Conservation (phyloP, 495 filamentous ascomycete genomes). For the Penicillium pulvis region DNA sequence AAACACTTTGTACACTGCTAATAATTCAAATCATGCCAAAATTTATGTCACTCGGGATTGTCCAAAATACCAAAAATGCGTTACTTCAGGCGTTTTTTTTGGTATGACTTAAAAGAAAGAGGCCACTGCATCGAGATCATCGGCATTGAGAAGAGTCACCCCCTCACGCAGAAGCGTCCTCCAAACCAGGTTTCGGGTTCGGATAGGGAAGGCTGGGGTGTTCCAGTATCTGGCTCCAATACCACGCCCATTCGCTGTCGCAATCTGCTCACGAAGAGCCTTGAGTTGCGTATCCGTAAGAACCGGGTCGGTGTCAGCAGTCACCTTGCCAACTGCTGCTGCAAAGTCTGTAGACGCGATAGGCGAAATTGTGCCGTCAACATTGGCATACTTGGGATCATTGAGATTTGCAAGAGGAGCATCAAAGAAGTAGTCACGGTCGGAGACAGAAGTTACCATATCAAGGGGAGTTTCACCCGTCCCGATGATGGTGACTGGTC, state of each 20-base stretch:
- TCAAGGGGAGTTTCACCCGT: conserved; percentile 79
- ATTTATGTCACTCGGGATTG: too few relatives aligned
- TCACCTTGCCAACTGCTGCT: conserved; percentile 43
- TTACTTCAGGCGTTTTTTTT: not conserved
- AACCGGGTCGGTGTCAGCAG: conserved; percentile 28
- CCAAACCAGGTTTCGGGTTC: conserved; percentile 71
- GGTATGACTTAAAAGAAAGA: conserved; percentile 32
- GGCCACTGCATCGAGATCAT: conserved; percentile 66
- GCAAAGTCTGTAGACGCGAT: conserved; percentile 53
- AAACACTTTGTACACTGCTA: not conserved
- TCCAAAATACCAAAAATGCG: not conserved
- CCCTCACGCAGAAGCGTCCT: conserved; percentile 65
- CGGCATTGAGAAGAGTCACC: conserved; percentile 73
- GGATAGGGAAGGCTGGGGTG: conserved; percentile 65
- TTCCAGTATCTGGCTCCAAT: conserved; percentile 76
- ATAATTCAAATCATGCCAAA: not conserved
- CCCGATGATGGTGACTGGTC: conserved; percentile 75
- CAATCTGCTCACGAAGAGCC: conserved; percentile 60
- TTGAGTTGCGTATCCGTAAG: conserved; percentile 54
- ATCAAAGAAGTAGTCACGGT: conserved; percentile 66
- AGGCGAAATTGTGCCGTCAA: conserved; percentile 51
- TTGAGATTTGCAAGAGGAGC: conserved; percentile 53
- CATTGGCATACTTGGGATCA: conserved; percentile 41
- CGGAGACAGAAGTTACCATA: conserved; percentile 48
- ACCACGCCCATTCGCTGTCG: conserved; percentile 61